phyloP scores from a whole-genome alignment of 441 rosid species.

The Erysimum cheiri region DNA sequence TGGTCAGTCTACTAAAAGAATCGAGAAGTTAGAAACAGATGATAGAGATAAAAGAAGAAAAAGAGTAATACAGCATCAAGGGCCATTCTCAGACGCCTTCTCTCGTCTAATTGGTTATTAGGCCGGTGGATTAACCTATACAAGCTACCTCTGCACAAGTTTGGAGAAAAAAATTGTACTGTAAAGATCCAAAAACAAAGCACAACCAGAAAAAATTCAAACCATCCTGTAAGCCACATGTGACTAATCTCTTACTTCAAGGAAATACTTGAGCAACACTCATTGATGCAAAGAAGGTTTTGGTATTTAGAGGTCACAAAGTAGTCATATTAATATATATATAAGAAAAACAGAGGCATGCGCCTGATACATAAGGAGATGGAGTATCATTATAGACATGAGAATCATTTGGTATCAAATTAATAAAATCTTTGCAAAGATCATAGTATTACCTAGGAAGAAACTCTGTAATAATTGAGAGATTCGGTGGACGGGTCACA shows the following conservation, averaged over 20 bases:
- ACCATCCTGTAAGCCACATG: background rate
- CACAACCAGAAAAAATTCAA: constrained; percentile 15
- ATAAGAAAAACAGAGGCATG: background rate
- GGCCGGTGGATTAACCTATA: constrained; percentile 91
- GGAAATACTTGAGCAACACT: background rate
- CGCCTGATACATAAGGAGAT: background rate
- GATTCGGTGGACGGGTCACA: constrained; percentile 76
- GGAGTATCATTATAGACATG: constrained; percentile 6
- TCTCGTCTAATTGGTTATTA: constrained; percentile 90
- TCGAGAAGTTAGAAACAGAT: background rate
- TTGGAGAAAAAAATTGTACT: background rate
- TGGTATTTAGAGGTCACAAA: background rate
- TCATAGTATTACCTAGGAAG: constrained; percentile 64
- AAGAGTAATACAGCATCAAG: constrained; percentile 79
- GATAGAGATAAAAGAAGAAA: constrained; percentile 30
- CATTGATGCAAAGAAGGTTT: constrained; percentile 10
- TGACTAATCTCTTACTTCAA: background rate
- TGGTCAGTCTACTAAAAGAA: constrained; percentile 9
- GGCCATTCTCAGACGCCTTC: constrained; percentile 95
- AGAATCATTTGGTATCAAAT: constrained; percentile 2
- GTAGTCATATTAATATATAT: background rate
- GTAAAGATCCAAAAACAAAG: constrained; percentile 12
- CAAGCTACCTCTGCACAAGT: constrained; percentile 94
- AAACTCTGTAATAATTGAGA: constrained; percentile 78
- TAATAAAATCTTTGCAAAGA: constrained; percentile 1